phyloP scores from a whole-genome alignment of 768 basidiomycete genomes.

The Fomitopsis pulvina region DNA sequence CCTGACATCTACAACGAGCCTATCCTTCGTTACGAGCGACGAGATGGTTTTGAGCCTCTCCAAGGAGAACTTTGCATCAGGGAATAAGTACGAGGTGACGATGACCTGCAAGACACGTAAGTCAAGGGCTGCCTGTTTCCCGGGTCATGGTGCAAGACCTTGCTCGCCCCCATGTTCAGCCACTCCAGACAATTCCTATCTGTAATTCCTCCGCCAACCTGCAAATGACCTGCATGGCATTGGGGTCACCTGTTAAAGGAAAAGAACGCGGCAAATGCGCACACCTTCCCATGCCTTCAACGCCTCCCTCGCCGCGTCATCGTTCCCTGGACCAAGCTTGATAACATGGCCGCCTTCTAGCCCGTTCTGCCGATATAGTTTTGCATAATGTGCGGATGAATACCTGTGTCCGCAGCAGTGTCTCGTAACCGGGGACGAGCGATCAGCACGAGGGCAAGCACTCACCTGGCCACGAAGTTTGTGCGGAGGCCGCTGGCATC shows the following conservation, averaged over 20 bases:
- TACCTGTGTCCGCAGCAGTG: conserved; percentile 38
- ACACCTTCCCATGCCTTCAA: conserved; percentile 78
- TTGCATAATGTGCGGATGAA: conserved; percentile 73
- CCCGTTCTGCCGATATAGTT: conserved; percentile 61
- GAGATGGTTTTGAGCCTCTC: conserved; percentile 62
- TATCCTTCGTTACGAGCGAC: conserved; percentile 67
- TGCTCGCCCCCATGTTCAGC: conserved; percentile 86
- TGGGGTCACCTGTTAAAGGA: neutral
- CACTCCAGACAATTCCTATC: conserved; percentile 75
- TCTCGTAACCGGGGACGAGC: neutral
- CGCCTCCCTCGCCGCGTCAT: conserved; percentile 81
- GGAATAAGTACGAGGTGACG: conserved; percentile 96
- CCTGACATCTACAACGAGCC: conserved; percentile 93
- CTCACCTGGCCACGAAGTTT: conserved; percentile 87
- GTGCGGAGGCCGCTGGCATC: conserved; percentile 60
- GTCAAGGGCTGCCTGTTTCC: conserved; percentile 3
- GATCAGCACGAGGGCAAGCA: conserved; percentile 8
- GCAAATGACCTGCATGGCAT: conserved; percentile 53
- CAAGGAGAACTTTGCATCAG: conserved; percentile 69
- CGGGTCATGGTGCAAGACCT: conserved; percentile 42
- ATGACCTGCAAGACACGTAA: conserved; percentile 63
- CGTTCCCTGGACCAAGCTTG: conserved; percentile 88
- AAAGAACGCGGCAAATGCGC: conserved; percentile 6
- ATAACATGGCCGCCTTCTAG: conserved; percentile 92
- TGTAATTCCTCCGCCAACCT: conserved; percentile 92